These are phyloP conservation scores for Phialophora tarda DNA, from an alignment of 2,329 filamentous ascomycete genomes.

Conservation along the genomic window DNA sequence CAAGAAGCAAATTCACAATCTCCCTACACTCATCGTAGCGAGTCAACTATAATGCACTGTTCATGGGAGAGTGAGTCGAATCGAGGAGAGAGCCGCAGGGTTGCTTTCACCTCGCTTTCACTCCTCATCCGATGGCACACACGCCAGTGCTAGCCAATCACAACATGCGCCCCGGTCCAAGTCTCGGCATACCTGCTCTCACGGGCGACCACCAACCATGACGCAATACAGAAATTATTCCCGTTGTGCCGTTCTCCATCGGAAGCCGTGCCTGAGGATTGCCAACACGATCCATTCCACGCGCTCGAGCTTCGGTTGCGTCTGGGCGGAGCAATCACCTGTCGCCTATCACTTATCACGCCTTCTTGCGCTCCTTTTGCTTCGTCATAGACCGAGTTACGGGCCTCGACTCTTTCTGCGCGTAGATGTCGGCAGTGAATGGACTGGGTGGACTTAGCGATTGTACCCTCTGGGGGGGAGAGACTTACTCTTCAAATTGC, in stretches of 20 bases:
- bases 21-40: slow-evolving; percentile 6
- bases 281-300: not conserved
- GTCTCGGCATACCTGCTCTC: slow-evolving; percentile 7
- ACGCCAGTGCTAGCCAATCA: slow-evolving; percentile 11
- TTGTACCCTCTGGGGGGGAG: not conserved
- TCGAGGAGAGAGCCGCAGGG: slow-evolving; percentile 3
- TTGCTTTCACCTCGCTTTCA: slow-evolving; percentile 7
- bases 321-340: not conserved
- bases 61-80: slow-evolving; percentile 4
- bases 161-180: slow-evolving; percentile 1
- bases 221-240: slow-evolving; percentile 13
- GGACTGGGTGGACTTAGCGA: slow-evolving; percentile 56
- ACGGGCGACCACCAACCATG: slow-evolving; percentile 3
- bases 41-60: not conserved
- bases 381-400: slow-evolving; percentile 35
- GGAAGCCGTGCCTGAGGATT: not conserved
- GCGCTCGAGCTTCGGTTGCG: not conserved
- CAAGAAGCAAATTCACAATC: slow-evolving; percentile 4
- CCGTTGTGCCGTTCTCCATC: not conserved
- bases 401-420: slow-evolving; percentile 65
- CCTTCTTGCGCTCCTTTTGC: slow-evolving; percentile 48
- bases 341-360: slow-evolving; percentile 35
- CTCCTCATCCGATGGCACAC: slow-evolving; percentile 13
- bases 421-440: slow-evolving; percentile 91
- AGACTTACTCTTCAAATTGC: slow-evolving; percentile 74